These are phyloP conservation scores for Erysimum cheiranthoides DNA, from an alignment of 345 rosid genomes.

Conservation along the genomic window DNA sequence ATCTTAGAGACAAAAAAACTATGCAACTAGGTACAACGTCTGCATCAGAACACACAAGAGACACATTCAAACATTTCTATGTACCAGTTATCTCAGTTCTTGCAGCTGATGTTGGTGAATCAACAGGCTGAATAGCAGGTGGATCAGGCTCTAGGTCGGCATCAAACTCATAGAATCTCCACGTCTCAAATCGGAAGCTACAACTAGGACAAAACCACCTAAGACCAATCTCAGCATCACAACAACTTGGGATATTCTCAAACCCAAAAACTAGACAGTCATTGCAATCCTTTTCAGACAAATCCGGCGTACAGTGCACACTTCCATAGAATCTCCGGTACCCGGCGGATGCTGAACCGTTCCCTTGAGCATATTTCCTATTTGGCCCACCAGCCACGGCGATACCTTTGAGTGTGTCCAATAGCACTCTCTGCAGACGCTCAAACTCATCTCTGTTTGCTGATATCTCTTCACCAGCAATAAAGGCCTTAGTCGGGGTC, in stretches of 20 bases:
- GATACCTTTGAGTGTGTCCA: constrained; percentile 32
- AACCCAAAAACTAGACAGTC: constrained; percentile 39
- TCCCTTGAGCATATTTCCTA: constrained; percentile 56
- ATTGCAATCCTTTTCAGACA: constrained; percentile 44
- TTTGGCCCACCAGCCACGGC: constrained; percentile 45
- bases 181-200: constrained; percentile 49
- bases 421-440: constrained; percentile 33
- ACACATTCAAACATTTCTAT: constrained; percentile 13
- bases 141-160: constrained; percentile 37
- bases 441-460: constrained; percentile 30
- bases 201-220: constrained; percentile 54
- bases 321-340: constrained; percentile 43
- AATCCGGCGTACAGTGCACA: constrained; percentile 57
- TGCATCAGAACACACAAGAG: constrained; percentile 9
- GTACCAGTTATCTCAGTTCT: constrained; percentile 22
- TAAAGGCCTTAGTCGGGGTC: background rate
- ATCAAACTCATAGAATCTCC: constrained; percentile 34
- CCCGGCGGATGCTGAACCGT: background rate
- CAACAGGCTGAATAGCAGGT: constrained; percentile 17
- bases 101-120: constrained; percentile 15
- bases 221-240: constrained; percentile 39
- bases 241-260: constrained; percentile 33
- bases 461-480: background rate
- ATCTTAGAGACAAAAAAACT: constrained; percentile 10
- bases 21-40: background rate